A percentile compares a stretch with the other conserved stretches of the same genome.
These are phyloP conservation scores for Dryas drummondii DNA, from an alignment of 306 rosid species.

Conservation along the genomic window DNA sequence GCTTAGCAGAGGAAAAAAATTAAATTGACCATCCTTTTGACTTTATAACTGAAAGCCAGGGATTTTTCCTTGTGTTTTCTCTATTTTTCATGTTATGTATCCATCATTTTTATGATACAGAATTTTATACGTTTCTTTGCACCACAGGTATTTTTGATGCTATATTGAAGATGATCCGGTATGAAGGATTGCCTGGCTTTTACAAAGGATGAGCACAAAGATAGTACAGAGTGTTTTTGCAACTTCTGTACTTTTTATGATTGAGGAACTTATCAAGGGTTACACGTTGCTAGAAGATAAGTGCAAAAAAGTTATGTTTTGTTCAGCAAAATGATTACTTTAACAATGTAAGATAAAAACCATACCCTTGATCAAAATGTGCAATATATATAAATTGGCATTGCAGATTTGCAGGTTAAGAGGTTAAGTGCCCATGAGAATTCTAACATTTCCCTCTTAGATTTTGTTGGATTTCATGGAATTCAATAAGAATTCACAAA, in stretches of 20 bases:
- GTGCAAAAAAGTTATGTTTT: slow-evolving; percentile 19
- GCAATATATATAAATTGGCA: background rate
- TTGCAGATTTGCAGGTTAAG: background rate
- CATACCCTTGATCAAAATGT: background rate
- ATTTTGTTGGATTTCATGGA: too few relatives aligned
- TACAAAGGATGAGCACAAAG: slow-evolving; percentile 85
- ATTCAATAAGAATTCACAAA: too few relatives aligned
- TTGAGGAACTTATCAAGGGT: slow-evolving; percentile 75
- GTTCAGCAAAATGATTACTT: slow-evolving; percentile 20
- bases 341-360: slow-evolving; percentile 3
- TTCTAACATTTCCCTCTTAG: too few relatives aligned
- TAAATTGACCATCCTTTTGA: background rate
- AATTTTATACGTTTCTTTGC: background rate
- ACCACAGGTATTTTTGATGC: slow-evolving; percentile 72
- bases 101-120: slow-evolving; percentile 9
- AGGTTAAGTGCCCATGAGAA: too few relatives aligned
- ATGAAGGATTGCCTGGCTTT: slow-evolving; percentile 73
- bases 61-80: background rate
- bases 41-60: background rate
- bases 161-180: slow-evolving; percentile 63
- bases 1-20: background rate
- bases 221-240: slow-evolving; percentile 87
- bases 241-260: slow-evolving; percentile 78
- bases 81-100: background rate
- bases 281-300: slow-evolving; percentile 40